Evolutionary conservation across 805 yeast species (phyloP), one percentile per base, ranked within the genome.

Genomic region (Saccharomycodes ludwigii): DNA sequence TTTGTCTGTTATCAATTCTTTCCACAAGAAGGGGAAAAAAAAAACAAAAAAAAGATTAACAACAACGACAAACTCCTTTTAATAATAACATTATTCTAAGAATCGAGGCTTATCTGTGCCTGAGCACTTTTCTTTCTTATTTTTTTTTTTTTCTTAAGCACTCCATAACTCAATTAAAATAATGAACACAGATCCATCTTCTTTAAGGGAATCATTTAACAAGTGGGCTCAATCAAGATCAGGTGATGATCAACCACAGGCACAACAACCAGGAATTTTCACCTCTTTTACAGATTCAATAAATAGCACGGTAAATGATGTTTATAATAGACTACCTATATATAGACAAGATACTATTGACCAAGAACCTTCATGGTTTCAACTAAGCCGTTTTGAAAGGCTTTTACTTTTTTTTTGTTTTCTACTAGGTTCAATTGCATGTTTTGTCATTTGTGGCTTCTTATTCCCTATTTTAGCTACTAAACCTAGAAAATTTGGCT

Each of bases 401-500:
- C 58, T 85, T 18, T 50, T 83, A 18, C 75, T 88, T 4, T 88
- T 91, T 47, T 68, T 74, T 14, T 71, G 79, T 33, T 82, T 94
- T 44, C 59, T 91, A 4, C 63, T 70, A 0, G 91, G 86, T 1
- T 71, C 95, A 0, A 58, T 68, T n/a, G 72, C 78, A 2, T 84
- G 95, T 48, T 91, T 88, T 54, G 66, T 75, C 9, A 54, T 88
- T 18, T 82, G 95, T 41, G 70, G 88, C 40, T 72, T 84, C 29
- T 58, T 88, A 45, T 76, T 91, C 53, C 98, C 98, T 0, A 85
- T 88, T 11, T 61, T 91, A 40, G 86, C 94, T 2, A 58, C 85
- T 31, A 77, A 81, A 43, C 98, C 97, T 11, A 66, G 94, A 30
- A 91, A 91, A 54, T 88, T 91, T 51, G 96, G 94, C 9, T 60